Percentiles rank a stretch among this genome's conserved stretches.
Evolutionary conservation across 345 rosid species (phyloP).

Genomic region (Pseudoturritis turrita): DNA sequence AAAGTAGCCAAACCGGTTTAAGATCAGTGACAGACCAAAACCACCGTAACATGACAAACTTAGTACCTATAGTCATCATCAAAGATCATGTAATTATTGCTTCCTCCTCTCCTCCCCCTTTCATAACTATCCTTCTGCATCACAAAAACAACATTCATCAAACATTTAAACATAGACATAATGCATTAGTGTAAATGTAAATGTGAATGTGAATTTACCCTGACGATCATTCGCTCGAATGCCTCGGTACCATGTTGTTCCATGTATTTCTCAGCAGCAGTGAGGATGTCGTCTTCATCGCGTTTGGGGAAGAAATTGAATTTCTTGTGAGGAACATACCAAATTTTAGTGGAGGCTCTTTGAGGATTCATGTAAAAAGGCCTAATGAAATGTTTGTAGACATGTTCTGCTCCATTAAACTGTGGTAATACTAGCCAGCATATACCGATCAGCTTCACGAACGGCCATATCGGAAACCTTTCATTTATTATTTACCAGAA

Average conservation of each 20-base stretch:
- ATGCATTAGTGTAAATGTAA: not conserved
- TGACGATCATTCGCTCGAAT: constrained; percentile 71
- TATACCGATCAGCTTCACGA: constrained; percentile 64
- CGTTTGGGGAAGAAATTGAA: constrained; percentile 48
- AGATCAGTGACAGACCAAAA: not conserved
- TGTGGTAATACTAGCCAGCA: constrained; percentile 94
- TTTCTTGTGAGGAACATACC: constrained; percentile 86
- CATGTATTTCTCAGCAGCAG: constrained; percentile 84
- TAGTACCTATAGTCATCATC: constrained; percentile 80
- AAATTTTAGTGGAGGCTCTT: constrained; percentile 60
- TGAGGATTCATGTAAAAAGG: constrained; percentile 70
- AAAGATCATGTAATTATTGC: constrained; percentile 60
- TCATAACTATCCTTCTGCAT: constrained; percentile 70
- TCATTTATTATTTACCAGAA: not conserved
- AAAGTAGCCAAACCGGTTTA: constrained; percentile 9
- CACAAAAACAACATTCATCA: not conserved
- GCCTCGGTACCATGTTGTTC: constrained; percentile 82
- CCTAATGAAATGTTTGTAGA: constrained; percentile 76
- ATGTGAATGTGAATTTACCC: constrained; percentile 38
- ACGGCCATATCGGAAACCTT: constrained; percentile 95
- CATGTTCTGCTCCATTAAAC: constrained; percentile 90
- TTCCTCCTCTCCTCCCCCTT: constrained; percentile 47
- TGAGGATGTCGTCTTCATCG: constrained; percentile 59
- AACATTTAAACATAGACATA: not conserved
- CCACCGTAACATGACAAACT: not conserved